A percentile compares a stretch with the other conserved stretches of the same genome.
These are phyloP conservation scores for Lasiodiplodia sp. DNA, from an alignment of 2,329 filamentous ascomycete genomes.

Conservation along the genomic window DNA sequence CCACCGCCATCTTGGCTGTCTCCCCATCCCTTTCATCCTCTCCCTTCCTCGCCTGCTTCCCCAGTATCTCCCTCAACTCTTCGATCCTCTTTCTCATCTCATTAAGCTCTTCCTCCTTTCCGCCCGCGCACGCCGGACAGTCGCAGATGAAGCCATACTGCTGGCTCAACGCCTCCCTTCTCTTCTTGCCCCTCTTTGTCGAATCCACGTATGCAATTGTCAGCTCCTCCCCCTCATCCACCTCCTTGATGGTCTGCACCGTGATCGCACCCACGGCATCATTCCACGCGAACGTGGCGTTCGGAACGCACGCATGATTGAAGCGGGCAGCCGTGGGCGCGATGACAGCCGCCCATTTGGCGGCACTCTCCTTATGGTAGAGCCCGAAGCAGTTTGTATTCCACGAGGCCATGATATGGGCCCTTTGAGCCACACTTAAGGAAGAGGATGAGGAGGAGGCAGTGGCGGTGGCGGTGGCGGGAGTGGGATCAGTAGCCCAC, in stretches of 20 bases:
- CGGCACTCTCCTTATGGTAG: not conserved
- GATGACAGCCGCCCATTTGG: not conserved
- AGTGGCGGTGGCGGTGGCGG: too few relatives aligned
- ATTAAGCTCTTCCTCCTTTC: not conserved
- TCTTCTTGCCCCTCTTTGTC: conserved; percentile 39
- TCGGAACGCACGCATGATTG: conserved; percentile 34
- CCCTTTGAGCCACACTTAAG: not conserved
- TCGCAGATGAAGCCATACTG: conserved; percentile 45
- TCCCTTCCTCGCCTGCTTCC: not conserved
- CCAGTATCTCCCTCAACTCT: not conserved
- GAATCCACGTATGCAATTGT: conserved; percentile 49
- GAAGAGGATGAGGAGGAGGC: not conserved
- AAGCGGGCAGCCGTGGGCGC: conserved; percentile 8
- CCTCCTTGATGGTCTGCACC: conserved; percentile 45
- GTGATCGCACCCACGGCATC: conserved; percentile 39
- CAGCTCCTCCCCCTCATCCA: conserved; percentile 48
- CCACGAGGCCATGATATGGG: not conserved
- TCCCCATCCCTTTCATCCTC: too few relatives aligned
- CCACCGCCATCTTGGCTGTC: not conserved
- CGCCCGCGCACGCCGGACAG: conserved; percentile 45
- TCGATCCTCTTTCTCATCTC: not conserved
- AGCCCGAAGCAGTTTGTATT: not conserved
- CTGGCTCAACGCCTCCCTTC: conserved; percentile 44
- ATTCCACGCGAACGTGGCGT: conserved; percentile 48
- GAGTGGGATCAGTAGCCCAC: not conserved